Evolutionary conservation across 1,139 yeast genomes (phyloP).

Genomic region (Candida neerlandica): DNA sequence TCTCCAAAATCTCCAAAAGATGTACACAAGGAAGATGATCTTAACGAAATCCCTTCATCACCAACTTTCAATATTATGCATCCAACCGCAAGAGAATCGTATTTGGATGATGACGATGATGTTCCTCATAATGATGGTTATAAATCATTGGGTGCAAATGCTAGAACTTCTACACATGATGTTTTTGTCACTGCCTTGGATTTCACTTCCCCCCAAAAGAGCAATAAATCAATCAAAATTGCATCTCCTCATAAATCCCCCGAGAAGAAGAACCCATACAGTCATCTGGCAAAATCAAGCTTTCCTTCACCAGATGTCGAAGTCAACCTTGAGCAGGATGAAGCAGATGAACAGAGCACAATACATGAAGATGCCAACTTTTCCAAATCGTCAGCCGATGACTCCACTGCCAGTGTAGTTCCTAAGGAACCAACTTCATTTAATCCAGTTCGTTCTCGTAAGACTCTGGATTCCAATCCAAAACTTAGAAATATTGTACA

Average conservation of each 20-base stretch:
- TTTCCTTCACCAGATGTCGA: constrained; percentile 21
- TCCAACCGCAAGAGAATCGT: constrained; percentile 21
- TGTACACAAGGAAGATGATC: constrained; percentile 6
- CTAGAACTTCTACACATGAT: constrained; percentile 30
- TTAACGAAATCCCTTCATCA: constrained; percentile 2
- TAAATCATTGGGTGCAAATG: constrained; percentile 19
- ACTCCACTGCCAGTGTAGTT: not conserved
- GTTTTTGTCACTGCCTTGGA: constrained; percentile 47
- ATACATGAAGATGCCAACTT: constrained; percentile 5
- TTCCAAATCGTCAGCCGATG: not conserved
- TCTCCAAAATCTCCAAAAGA: no score
- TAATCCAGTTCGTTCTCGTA: constrained; percentile 7
- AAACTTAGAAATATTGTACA: constrained; percentile 21
- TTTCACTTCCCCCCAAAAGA: constrained; percentile 18
- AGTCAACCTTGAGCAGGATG: constrained; percentile 10
- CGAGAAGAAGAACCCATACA: constrained; percentile 2
- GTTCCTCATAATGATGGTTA: constrained; percentile 3
- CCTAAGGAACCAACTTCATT: not conserved
- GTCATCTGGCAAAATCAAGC: constrained; percentile 6
- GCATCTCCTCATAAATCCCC: constrained; percentile 7
- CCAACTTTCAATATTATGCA: constrained; percentile 3
- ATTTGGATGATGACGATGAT: constrained; percentile 14
- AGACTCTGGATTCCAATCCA: constrained; percentile 12
- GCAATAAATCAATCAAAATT: constrained; percentile 7
- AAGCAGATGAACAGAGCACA: constrained; percentile 12